These are phyloP conservation scores for Pseudogymnoascus sp. DNA, from an alignment of 2,329 filamentous ascomycete genomes.

Conservation along the genomic window DNA sequence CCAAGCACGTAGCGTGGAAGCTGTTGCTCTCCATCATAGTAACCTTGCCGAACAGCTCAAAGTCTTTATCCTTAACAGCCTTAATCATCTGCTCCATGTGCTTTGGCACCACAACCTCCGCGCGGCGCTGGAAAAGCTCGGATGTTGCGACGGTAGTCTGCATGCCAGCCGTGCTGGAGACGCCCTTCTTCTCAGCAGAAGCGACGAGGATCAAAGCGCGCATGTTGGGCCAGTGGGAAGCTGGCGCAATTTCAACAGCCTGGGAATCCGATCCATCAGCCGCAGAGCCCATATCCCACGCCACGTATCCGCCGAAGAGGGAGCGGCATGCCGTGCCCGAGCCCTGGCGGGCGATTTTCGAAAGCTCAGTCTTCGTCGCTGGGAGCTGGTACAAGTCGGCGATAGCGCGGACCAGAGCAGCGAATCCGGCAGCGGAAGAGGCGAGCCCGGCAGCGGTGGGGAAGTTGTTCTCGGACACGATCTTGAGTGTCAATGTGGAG, in stretches of 20 bases:
- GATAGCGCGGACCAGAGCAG: slow-evolving; percentile 72
- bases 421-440: slow-evolving; percentile 63
- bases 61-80: slow-evolving; percentile 72
- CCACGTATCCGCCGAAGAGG: slow-evolving; percentile 91
- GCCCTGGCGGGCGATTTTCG: slow-evolving; percentile 83
- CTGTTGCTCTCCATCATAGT: slow-evolving; percentile 97
- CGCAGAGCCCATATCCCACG: slow-evolving; percentile 75
- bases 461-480: slow-evolving; percentile 98
- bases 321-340: slow-evolving; percentile 91
- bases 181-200: slow-evolving; percentile 90
- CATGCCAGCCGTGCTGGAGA: slow-evolving; percentile 90
- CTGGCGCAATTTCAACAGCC: slow-evolving; percentile 82
- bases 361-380: slow-evolving; percentile 74
- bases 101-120: slow-evolving; percentile 68
- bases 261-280: slow-evolving; percentile 79
- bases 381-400: slow-evolving; percentile 86
- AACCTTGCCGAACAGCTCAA: slow-evolving; percentile 77
- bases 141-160: slow-evolving; percentile 92
- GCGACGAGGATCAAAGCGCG: slow-evolving; percentile 85
- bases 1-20: slow-evolving; percentile 91
- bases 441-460: slow-evolving; percentile 89
- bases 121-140: slow-evolving; percentile 73
- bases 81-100: slow-evolving; percentile 82
- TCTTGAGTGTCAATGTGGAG: slow-evolving; percentile 66
- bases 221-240: slow-evolving; percentile 93